These are phyloP conservation scores for Podosphaera fusca DNA, from an alignment of 2,329 filamentous ascomycete genomes.

Conservation along the genomic window DNA sequence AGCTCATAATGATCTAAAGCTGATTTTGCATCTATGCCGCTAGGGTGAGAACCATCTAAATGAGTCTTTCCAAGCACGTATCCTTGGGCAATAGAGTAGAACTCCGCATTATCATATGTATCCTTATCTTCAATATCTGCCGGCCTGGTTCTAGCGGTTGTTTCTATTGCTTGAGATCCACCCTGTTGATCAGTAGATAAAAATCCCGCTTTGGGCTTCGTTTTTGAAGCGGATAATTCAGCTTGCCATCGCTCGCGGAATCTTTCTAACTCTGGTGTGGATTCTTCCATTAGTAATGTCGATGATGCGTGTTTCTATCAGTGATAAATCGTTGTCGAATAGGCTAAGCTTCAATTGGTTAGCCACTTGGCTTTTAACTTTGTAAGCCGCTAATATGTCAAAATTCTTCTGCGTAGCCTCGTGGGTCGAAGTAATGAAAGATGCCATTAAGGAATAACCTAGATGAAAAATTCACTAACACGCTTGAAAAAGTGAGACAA, in stretches of 20 bases:
- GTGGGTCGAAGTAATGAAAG: no score
- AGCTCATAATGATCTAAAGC: constrained; percentile 84
- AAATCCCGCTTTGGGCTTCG: constrained; percentile 3
- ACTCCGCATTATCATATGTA: constrained; percentile 5
- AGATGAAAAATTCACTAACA: no score
- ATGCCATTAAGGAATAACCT: no score
- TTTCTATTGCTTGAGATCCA: constrained; percentile 3
- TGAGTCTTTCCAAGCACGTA: background rate
- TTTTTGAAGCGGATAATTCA: constrained; percentile 24
- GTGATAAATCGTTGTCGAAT: no score
- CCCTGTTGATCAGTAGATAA: constrained; percentile 5
- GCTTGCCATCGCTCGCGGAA: constrained; percentile 74
- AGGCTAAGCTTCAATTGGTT: no score
- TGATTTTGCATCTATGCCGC: constrained; percentile 33
- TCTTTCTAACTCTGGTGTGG: constrained; percentile 53
- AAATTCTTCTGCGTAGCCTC: no score
- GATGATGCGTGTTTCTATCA: no score
- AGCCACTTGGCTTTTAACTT: no score
- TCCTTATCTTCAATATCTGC: constrained; percentile 1
- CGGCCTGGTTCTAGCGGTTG: constrained; percentile 5
- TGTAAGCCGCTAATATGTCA: no score
- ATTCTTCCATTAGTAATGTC: constrained; percentile 16
- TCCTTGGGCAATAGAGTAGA: background rate
- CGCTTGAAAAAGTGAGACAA: no score
- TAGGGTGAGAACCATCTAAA: constrained; percentile 4